phyloP scores from a whole-genome alignment of 495 filamentous ascomycete species.

The Penicillium manginii region DNA sequence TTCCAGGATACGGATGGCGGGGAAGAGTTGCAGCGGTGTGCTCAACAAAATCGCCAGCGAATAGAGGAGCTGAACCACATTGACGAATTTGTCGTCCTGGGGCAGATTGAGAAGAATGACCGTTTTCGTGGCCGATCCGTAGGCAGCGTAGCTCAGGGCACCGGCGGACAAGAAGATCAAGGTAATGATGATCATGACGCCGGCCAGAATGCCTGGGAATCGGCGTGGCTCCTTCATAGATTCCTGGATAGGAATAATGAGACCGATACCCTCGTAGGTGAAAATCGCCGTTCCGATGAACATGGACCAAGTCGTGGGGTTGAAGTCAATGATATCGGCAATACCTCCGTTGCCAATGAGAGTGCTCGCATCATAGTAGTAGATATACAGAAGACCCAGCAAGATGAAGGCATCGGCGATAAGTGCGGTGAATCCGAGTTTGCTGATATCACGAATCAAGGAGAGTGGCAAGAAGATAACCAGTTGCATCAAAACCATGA shows the following conservation, averaged over 20 bases:
- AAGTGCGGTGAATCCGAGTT: slow-evolving; percentile 86
- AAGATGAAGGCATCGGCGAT: slow-evolving; percentile 94
- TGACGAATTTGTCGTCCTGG: slow-evolving; percentile 94
- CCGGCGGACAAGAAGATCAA: slow-evolving; percentile 89
- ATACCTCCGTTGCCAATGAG: slow-evolving; percentile 74
- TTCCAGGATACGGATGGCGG: slow-evolving; percentile 81
- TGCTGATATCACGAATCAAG: slow-evolving; percentile 91
- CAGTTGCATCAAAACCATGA: slow-evolving; percentile 90
- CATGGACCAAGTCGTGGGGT: slow-evolving; percentile 85
- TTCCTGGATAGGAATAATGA: slow-evolving; percentile 99
- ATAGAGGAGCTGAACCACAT: slow-evolving; percentile 93
- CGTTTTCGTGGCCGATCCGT: slow-evolving; percentile 91
- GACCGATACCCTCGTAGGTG: slow-evolving; percentile 95
- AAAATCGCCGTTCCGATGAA: slow-evolving; percentile 99
- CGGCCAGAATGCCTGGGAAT: slow-evolving; percentile 82
- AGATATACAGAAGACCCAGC: slow-evolving; percentile 88
- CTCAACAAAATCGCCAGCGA: slow-evolving; percentile 91
- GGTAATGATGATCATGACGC: slow-evolving; percentile 93
- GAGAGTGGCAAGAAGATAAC: slow-evolving; percentile 91
- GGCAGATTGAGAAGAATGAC: slow-evolving; percentile 95
- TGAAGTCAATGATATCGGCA: slow-evolving; percentile 85
- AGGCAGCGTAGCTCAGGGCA: slow-evolving; percentile 92
- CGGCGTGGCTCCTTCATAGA: slow-evolving; percentile 89
- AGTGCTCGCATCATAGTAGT: slow-evolving; percentile 93
- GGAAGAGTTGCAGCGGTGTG: slow-evolving; percentile 95